Evolutionary conservation across 768 basidiomycete species (phyloP).

Genomic region (Rickenella mellea): DNA sequence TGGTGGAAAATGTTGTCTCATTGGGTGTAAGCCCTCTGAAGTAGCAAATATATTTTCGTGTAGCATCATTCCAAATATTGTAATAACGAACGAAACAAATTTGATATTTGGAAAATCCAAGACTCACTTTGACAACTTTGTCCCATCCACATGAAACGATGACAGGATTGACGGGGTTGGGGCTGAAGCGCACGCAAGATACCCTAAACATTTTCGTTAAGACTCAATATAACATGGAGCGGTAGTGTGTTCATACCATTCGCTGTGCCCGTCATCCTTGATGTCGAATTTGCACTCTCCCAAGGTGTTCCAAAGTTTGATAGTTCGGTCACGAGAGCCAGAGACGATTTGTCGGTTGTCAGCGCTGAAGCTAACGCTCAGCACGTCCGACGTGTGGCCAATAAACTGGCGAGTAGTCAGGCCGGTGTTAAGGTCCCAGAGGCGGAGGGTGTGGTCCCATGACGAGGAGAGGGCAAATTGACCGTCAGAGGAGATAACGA

Average conservation of each 20-base stretch:
- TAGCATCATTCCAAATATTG: constrained; percentile 23
- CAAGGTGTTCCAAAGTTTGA: constrained; percentile 99
- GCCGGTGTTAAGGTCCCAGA: constrained; percentile 99
- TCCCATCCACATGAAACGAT: constrained; percentile 99
- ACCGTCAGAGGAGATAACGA: constrained; percentile 98
- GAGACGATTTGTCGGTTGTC: constrained; percentile 99
- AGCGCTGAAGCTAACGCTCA: constrained; percentile 98
- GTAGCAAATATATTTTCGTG: constrained; percentile 37
- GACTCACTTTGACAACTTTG: constrained; percentile 95
- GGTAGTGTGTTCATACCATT: constrained; percentile 51
- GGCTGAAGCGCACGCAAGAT: constrained; percentile 98
- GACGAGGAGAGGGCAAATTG: constrained; percentile 99
- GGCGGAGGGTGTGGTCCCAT: constrained; percentile 99
- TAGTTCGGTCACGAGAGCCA: constrained; percentile 90
- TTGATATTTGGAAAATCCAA: constrained; percentile 14
- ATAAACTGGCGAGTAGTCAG: constrained; percentile 94
- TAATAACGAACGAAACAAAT: constrained; percentile 8
- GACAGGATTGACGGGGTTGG: constrained; percentile 93
- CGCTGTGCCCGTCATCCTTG: constrained; percentile 95
- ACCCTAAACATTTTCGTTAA: constrained; percentile 48
- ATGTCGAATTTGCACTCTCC: constrained; percentile 99
- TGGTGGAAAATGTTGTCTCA: constrained; percentile 75
- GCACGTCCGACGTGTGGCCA: constrained; percentile 95
- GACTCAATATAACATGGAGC: constrained; percentile 6
- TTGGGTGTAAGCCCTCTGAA: constrained; percentile 66